Evolutionary conservation across 2,329 filamentous ascomycete genomes (phyloP), one percentile per base, ranked within the genome.

Genomic region (Erysiphe pulchra): DNA sequence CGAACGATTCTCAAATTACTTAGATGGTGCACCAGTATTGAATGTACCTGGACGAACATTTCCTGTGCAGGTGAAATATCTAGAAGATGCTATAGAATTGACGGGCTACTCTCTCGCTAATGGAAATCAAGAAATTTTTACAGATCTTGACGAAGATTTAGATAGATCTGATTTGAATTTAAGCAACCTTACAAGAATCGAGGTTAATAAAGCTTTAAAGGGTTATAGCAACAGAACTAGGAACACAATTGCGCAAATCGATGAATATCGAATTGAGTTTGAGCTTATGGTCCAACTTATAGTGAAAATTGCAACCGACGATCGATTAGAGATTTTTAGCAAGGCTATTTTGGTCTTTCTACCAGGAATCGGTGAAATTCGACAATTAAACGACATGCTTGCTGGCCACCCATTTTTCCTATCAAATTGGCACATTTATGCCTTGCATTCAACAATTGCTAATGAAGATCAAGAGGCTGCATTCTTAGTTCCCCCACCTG

Each of bases 381-480:
- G 85, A 46, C 77, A 79, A 17, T 64, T 98, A 40, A 90, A 94
- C 58, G 85, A 93, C 55, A 73, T 90, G 60, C 67, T 98, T 2
- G 63, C 79, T 4, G 77, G 82, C 0, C 78, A 92, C 54, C 75
- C 77, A 1, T 69, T 70, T 2, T 94, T 95, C 59, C 66, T 72
- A 32, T 68, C 70, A 34, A 70, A 75, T 46, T 98, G 87, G 86
- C 70, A 83, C 46, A 68, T 98, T 0, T 86, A 92, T 59, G 80
- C 85, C 12, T 68, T 98, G 33, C 90, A 98, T 59, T 95, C 90
- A 0, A 84, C 81, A 0, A 94, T 98, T 53, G 85, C 87, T 11
- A 94, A 81, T 42, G 87, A 95, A 55, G 90, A 98, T 49, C 90
- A 98, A 59, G 87, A 98, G 61, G 77, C 80, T 32, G 90, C 90